A percentile compares a stretch with the other conserved stretches of the same genome.
These are phyloP conservation scores for Ormosia emarginata DNA, from an alignment of 306 rosid genomes.

Conservation along the genomic window DNA sequence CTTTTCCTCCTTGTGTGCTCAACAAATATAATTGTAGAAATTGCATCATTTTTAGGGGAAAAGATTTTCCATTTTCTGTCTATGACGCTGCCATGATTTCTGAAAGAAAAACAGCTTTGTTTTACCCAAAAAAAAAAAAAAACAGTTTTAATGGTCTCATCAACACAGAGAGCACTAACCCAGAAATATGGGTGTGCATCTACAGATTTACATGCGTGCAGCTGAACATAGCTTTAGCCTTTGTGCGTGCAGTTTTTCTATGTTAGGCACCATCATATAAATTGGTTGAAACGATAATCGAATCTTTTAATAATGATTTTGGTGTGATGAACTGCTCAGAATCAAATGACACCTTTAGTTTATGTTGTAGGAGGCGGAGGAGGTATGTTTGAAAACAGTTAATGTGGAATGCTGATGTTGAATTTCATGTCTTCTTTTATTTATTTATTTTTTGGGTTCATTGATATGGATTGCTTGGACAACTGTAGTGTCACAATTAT, in stretches of 20 bases:
- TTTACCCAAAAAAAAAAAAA: neutral
- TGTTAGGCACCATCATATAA: neutral
- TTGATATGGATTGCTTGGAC: neutral
- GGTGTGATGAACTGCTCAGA: conserved; percentile 8
- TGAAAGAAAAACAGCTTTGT: neutral
- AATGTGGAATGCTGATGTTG: neutral
- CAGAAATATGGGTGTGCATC: neutral
- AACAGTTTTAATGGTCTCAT: neutral
- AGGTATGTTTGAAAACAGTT: neutral
- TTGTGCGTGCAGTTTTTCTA: neutral
- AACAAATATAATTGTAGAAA: neutral
- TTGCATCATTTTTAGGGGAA: neutral
- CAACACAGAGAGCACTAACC: neutral
- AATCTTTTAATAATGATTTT: neutral
- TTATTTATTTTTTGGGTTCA: conserved; percentile 9
- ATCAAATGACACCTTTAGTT: neutral
- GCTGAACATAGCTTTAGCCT: neutral
- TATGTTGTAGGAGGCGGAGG: neutral
- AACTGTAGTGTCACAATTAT: neutral
- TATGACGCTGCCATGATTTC: neutral
- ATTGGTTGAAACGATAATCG: neutral
- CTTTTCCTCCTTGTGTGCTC: neutral
- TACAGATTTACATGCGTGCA: neutral
- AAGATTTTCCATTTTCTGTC: neutral
- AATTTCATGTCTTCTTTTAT: neutral